These are phyloP conservation scores for Chionographis japonica DNA, from an alignment of 106 monocot genomes.

Conservation along the genomic window DNA sequence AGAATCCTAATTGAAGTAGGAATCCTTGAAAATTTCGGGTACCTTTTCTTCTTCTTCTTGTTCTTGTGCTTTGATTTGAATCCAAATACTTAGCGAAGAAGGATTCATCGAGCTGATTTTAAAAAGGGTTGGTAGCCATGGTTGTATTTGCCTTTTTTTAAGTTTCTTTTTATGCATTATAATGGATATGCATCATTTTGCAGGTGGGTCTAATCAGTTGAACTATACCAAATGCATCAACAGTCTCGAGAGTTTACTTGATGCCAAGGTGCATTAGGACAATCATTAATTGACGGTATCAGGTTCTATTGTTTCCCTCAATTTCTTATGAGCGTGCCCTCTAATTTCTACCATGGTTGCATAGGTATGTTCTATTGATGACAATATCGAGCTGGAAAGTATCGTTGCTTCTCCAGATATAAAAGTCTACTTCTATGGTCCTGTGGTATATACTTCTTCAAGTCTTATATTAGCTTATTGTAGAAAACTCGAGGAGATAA, in stretches of 20 bases:
- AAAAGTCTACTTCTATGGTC: slow-evolving; percentile 65
- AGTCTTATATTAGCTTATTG: slow-evolving; percentile 19
- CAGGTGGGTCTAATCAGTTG: slow-evolving; percentile 63
- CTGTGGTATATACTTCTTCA: slow-evolving; percentile 24
- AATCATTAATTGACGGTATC: not conserved
- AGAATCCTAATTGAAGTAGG: too few relatives aligned
- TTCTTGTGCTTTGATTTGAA: too few relatives aligned
- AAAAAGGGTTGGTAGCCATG: too few relatives aligned
- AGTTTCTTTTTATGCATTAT: too few relatives aligned
- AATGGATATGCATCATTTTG: slow-evolving; percentile 6
- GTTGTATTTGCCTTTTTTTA: too few relatives aligned
- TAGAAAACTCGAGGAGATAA: slow-evolving; percentile 55
- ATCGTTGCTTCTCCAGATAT: slow-evolving; percentile 68
- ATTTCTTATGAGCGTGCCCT: not conserved
- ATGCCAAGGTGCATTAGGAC: slow-evolving; percentile 62
- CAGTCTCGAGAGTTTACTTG: slow-evolving; percentile 83
- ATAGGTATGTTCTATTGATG: slow-evolving; percentile 72
- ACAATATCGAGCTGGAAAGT: slow-evolving; percentile 60
- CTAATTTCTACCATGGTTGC: not conserved
- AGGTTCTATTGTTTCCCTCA: not conserved
- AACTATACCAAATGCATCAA: slow-evolving; percentile 89
- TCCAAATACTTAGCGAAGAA: too few relatives aligned
- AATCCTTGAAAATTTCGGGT: too few relatives aligned
- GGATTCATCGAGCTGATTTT: too few relatives aligned
- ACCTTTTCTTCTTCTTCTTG: too few relatives aligned